These are phyloP conservation scores for Leishmania lainsoni DNA, from an alignment of 208 protist species.

Conservation along the genomic window DNA sequence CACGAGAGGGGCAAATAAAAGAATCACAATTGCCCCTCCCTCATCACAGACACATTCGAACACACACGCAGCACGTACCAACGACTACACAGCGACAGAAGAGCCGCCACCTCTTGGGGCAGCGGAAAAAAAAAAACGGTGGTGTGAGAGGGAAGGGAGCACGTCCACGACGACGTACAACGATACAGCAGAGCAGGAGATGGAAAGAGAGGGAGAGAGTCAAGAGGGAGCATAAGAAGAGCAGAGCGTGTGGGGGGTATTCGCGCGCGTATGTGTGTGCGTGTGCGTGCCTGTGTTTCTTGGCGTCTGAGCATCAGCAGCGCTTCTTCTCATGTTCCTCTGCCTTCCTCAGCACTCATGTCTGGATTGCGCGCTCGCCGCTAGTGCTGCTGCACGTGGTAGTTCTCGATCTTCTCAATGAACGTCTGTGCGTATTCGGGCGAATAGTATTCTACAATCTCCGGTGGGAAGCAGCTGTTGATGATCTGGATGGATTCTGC, in stretches of 20 bases:
- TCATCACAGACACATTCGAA: neutral
- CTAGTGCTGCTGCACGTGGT: conserved; percentile 87
- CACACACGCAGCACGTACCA: neutral
- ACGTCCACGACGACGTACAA: neutral
- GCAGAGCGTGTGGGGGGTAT: neutral
- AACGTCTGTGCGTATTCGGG: conserved; percentile 96
- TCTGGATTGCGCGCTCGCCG: neutral
- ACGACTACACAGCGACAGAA: neutral
- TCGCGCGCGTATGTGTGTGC: neutral
- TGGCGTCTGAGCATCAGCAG: neutral
- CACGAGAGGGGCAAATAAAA: neutral
- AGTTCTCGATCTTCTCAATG: conserved; percentile 95
- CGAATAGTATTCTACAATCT: conserved; percentile 99
- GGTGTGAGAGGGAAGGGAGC: neutral
- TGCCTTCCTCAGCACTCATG: neutral
- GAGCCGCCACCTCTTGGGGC: neutral
- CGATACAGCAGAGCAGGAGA: neutral
- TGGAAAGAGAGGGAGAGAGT: neutral
- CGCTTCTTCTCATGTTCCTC: neutral
- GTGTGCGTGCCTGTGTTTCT: too few species aligned
- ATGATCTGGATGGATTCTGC: conserved; percentile 96
- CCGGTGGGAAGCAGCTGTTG: conserved; percentile 97
- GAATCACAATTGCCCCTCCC: neutral
- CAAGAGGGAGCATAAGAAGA: neutral
- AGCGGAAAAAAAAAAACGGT: conserved; percentile 3